phyloP scores from a whole-genome alignment of 208 protist genomes.

The Trypanosoma mega region DNA sequence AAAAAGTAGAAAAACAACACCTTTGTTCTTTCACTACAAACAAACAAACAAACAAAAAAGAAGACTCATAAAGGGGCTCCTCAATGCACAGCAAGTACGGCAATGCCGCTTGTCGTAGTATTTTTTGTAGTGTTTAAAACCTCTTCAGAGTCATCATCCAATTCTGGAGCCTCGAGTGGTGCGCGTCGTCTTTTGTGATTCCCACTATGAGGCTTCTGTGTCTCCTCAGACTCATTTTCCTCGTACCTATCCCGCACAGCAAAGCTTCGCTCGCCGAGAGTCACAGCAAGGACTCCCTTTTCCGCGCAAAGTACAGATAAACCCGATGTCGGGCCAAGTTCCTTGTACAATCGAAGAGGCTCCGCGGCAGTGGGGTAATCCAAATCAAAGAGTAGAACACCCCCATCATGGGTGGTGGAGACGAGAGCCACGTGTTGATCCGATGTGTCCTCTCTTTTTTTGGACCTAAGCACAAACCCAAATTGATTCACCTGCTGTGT shows the following conservation, averaged over 20 bases:
- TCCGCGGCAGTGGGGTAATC: not conserved
- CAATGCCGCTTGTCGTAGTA: too few relatives aligned
- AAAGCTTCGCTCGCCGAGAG: slow-evolving; percentile 26
- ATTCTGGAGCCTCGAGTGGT: slow-evolving; percentile 9
- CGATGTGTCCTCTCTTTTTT: slow-evolving; percentile 3
- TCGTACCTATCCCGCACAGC: slow-evolving; percentile 18
- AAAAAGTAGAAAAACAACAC: too few relatives aligned
- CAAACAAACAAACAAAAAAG: too few relatives aligned
- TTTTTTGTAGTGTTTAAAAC: too few relatives aligned
- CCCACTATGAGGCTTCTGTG: too few relatives aligned
- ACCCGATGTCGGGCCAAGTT: slow-evolving; percentile 32
- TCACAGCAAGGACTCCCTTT: slow-evolving; percentile 19
- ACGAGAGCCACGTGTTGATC: slow-evolving; percentile 28
- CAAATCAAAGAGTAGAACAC: slow-evolving; percentile 38
- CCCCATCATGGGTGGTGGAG: slow-evolving; percentile 38
- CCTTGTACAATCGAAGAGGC: slow-evolving; percentile 1
- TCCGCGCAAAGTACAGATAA: slow-evolving; percentile 23
- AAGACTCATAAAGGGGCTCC: too few relatives aligned
- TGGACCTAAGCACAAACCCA: slow-evolving; percentile 22
- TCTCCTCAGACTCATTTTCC: slow-evolving; percentile 11
- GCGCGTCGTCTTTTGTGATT: slow-evolving; percentile 21
- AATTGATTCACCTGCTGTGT: slow-evolving; percentile 60
- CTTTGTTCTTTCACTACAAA: too few relatives aligned
- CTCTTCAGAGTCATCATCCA: slow-evolving; percentile 13
- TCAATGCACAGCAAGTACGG: not conserved